These are phyloP conservation scores for Ceratocystis albifundus DNA, from an alignment of 2,329 filamentous ascomycete species.

Conservation along the genomic window DNA sequence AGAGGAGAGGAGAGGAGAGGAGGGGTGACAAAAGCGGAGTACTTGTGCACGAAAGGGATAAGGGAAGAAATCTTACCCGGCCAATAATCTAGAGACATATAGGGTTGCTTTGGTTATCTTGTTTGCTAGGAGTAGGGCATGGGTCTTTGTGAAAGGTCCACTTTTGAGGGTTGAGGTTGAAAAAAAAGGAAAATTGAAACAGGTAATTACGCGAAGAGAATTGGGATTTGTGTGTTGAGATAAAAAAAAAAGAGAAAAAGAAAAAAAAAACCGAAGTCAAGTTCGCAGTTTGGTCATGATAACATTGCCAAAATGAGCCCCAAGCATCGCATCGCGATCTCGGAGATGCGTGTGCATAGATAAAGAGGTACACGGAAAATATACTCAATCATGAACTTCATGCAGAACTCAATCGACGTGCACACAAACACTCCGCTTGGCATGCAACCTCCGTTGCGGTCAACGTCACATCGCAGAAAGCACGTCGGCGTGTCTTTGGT, in stretches of 20 bases:
- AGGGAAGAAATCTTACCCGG: neutral
- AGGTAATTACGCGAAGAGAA: neutral
- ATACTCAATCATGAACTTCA: neutral
- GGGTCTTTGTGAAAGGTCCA: neutral
- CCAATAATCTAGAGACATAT: neutral
- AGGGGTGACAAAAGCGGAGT: neutral
- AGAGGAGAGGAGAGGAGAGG: too few relatives aligned
- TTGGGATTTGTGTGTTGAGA: neutral
- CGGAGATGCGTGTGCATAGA: too few relatives aligned
- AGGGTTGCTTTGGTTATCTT: neutral
- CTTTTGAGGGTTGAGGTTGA: neutral
- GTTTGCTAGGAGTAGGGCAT: neutral
- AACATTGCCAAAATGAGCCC: neutral
- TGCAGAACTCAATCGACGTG: neutral
- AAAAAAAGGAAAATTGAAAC: neutral
- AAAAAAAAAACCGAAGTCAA: neutral
- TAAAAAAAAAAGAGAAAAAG: neutral
- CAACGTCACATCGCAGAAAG: slow-evolving; percentile 7
- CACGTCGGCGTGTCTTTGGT: neutral
- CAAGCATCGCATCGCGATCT: neutral
- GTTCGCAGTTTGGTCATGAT: neutral
- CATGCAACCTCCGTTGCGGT: slow-evolving; percentile 3
- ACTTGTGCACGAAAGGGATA: neutral
- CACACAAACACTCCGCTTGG: slow-evolving; percentile 4
- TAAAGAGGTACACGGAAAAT: neutral